phyloP scores from a whole-genome alignment of 306 rosid genomes.

The Lathyrus tuberosus region DNA sequence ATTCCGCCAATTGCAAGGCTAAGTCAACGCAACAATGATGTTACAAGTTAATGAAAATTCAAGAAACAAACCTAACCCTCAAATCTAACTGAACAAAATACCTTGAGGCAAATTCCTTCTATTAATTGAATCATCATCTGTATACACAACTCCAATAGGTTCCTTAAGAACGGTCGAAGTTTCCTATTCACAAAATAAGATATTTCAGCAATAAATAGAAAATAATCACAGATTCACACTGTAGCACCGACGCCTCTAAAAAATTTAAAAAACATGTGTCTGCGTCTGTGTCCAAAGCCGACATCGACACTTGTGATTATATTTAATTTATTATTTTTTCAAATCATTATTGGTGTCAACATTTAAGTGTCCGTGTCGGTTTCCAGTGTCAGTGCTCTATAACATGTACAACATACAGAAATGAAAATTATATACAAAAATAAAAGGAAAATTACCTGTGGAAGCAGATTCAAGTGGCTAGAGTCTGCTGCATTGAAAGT shows the following conservation, averaged over 20 bases:
- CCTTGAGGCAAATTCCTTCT: conserved; percentile 48
- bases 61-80: conserved; percentile 6
- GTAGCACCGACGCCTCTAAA: no score
- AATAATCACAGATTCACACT: conserved; percentile 13
- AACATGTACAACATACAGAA: conserved; percentile 14
- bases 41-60: not conserved
- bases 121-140: conserved; percentile 45
- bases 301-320: no score
- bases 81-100: conserved; percentile 40
- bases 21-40: conserved; percentile 28
- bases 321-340: no score
- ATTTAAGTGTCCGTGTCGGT: no score
- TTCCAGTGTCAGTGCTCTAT: no score
- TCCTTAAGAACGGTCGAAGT: conserved; percentile 57
- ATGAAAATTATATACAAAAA: not conserved
- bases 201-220: conserved; percentile 30
- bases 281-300: no score
- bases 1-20: conserved; percentile 47
- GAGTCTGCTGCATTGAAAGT: conserved; percentile 58
- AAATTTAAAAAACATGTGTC: no score
- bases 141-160: conserved; percentile 64
- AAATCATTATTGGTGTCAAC: no score
- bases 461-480: conserved; percentile 73
- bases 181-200: conserved; percentile 56
- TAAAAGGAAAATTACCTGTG: conserved; percentile 54